A percentile compares a stretch with the other conserved stretches of the same genome.
Evolutionary conservation across 352 stramenopile species (phyloP).

Genomic region (Pseudoperonospora humuli): DNA sequence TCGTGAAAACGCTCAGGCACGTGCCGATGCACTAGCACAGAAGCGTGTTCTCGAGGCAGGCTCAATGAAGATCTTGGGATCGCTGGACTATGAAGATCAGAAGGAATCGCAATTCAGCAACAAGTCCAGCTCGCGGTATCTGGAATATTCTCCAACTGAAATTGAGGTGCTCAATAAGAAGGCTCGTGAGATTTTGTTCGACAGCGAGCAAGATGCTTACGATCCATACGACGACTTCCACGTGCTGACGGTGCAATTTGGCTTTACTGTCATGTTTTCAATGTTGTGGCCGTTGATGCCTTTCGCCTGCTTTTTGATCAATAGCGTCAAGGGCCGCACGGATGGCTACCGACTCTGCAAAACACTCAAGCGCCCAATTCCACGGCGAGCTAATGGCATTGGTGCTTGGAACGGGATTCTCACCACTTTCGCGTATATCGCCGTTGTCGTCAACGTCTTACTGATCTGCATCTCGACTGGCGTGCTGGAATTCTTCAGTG

Average conservation of each 20-base stretch:
- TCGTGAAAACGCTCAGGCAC: conserved; percentile 47
- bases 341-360: conserved; percentile 63
- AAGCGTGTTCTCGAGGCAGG: conserved; percentile 60
- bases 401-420: conserved; percentile 59
- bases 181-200: conserved; percentile 58
- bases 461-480: conserved; percentile 70
- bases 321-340: conserved; percentile 54
- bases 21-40: conserved; percentile 54
- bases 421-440: conserved; percentile 49
- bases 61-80: conserved; percentile 76
- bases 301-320: conserved; percentile 63
- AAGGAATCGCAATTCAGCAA: conserved; percentile 67
- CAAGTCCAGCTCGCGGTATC: conserved; percentile 54
- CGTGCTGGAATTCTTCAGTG: conserved; percentile 59
- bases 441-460: conserved; percentile 63
- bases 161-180: conserved; percentile 65
- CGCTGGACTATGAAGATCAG: conserved; percentile 68
- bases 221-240: conserved; percentile 77
- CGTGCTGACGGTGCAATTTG: conserved; percentile 57
- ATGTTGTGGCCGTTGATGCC: conserved; percentile 76
- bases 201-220: conserved; percentile 65
- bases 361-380: conserved; percentile 65
- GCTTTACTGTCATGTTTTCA: conserved; percentile 77
- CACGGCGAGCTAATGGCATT: conserved; percentile 64
- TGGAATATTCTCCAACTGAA: conserved; percentile 49